Evolutionary conservation across 331 rosid genomes (phyloP), one percentile per base, ranked within the genome.

Genomic region (Malus hybrid): DNA sequence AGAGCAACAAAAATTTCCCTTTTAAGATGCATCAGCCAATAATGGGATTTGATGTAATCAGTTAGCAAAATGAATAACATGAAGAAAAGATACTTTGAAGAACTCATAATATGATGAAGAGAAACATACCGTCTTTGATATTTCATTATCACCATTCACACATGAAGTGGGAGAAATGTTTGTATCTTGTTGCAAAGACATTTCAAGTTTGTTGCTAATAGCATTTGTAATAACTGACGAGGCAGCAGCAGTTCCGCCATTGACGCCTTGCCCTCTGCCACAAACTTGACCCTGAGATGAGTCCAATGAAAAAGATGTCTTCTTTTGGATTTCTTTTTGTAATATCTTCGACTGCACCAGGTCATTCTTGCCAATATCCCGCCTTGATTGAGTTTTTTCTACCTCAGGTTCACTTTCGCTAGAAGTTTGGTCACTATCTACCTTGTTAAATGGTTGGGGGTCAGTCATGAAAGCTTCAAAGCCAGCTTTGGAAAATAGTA

Each of bases 401-500:
- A 62, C 75, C 78, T 80, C 89, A 30, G 77, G 58, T 76, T 84
- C 87, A 74, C 80, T 80, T 76, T 64, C 79, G 36, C 20, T 42
- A 4, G 72, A 66, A 64, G 52, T 48, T 44, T 13, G 13, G 15
- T 63, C 76, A 63, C 64, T 44, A 67, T 68, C 80, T 39, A 28
- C 44, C 83, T 75, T 77, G 65, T 50, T 75, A 30, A 76, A 71
- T 52, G 76, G 79, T 36, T 72, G 81, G n/a, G 56, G n/a, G 33
- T 82, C 79, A 13, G 24, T 77, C 19, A 22, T 73, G 42, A 80
- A 70, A 79, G 63, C 78, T 57, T 78, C 87, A 39, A 89, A 80
- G 67, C 97, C 96, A 70, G 87, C 88, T 83, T 85, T 89, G 24
- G 87, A 78, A 76, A 87, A 66, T 46, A 87, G 89, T 22, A 86